Conservation (phyloP, 2,329 filamentous ascomycete genomes). For the Neurospora sp. region DNA sequence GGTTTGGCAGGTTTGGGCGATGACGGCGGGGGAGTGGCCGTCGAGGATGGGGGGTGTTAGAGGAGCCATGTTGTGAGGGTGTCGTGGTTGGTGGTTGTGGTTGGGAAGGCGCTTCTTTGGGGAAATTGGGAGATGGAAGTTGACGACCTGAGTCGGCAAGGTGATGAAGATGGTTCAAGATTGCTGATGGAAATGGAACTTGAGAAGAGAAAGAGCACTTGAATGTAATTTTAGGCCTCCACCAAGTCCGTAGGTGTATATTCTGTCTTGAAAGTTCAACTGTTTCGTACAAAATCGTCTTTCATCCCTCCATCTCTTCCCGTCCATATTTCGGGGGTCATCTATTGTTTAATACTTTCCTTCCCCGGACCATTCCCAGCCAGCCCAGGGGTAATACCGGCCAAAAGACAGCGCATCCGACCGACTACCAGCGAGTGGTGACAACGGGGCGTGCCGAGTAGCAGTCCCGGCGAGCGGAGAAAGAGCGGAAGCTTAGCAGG, state of each 20-base stretch:
- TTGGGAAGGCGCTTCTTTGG: not conserved
- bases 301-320: not conserved
- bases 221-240: not conserved
- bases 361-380: not conserved
- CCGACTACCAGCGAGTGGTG: not conserved
- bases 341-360: not conserved
- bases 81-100: not conserved
- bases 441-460: not conserved
- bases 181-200: not conserved
- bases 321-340: not conserved
- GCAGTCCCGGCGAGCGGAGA: not conserved
- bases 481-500: not conserved
- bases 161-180: not conserved
- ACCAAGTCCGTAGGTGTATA: not conserved
- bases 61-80: constrained; percentile 6
- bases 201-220: not conserved
- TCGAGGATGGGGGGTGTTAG: constrained; percentile 15
- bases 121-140: not conserved
- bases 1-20: constrained; percentile 24
- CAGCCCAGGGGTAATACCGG: not conserved
- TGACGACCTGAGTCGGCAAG: not conserved
- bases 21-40: constrained; percentile 15
- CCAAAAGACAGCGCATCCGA: not conserved
- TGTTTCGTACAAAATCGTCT: not conserved
- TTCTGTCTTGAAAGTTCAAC: not conserved